phyloP scores from a whole-genome alignment of 2,329 filamentous ascomycete genomes.

The Pezicula radicicola region DNA sequence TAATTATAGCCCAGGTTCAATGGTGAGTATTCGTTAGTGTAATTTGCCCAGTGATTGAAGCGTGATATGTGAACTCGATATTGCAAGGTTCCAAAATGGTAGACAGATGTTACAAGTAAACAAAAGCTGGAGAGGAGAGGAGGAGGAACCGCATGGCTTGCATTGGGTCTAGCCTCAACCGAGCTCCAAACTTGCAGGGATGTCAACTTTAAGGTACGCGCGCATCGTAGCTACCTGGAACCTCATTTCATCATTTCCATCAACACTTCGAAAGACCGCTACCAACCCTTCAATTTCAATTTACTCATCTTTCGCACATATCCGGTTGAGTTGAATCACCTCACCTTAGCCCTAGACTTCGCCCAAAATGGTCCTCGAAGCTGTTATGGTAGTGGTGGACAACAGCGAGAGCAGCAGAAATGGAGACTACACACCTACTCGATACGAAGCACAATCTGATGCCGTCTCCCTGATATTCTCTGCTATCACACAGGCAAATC shows the following conservation, averaged over 20 bases:
- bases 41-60: constrained; percentile 2
- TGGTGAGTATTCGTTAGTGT: background rate
- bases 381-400: constrained; percentile 99
- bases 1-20: background rate
- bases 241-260: constrained; percentile 8
- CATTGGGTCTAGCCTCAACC: constrained; percentile 10
- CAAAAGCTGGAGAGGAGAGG: constrained; percentile 26
- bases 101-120: constrained; percentile 30
- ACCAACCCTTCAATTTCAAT: background rate
- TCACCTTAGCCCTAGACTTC: constrained; percentile 11
- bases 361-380: constrained; percentile 92
- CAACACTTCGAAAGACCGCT: constrained; percentile 4
- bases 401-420: constrained; percentile 99
- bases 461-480: constrained; percentile 94
- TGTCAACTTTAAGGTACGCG: constrained; percentile 19
- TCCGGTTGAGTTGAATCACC: background rate
- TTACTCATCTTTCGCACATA: background rate
- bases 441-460: constrained; percentile 95
- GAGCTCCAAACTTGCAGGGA: constrained; percentile 17
- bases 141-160: constrained; percentile 15
- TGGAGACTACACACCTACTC: constrained; percentile 85
- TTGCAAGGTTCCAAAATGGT: background rate
- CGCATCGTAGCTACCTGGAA: constrained; percentile 22
- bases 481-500: constrained; percentile 90
- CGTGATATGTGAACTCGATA: background rate